phyloP scores from a whole-genome alignment of 164 flowering plant genomes.

The Magnolia kwangsiensis region DNA sequence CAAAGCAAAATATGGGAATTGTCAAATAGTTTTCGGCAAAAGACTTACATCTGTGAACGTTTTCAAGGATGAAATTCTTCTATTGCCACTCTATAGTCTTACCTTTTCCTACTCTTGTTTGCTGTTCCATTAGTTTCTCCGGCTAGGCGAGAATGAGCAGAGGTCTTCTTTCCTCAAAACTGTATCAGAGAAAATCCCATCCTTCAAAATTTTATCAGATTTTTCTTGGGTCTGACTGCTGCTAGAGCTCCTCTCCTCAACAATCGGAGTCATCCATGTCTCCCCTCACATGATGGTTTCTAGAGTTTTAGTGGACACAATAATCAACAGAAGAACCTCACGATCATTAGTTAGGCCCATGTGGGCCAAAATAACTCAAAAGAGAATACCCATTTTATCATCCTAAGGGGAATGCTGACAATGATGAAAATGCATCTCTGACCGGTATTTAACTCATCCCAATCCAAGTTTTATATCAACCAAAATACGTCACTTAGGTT shows the following conservation, averaged over 20 bases:
- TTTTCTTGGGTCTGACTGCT: neutral
- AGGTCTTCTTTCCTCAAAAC: neutral
- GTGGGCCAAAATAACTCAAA: neutral
- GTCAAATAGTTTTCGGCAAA: neutral
- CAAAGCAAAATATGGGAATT: too few relatives aligned
- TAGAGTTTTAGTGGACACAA: too few relatives aligned
- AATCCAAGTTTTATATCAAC: neutral
- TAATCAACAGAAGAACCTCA: neutral
- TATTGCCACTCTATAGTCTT: neutral
- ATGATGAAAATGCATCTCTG: neutral
- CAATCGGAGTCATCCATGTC: too few relatives aligned
- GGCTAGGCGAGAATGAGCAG: neutral
- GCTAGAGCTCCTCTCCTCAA: too few relatives aligned
- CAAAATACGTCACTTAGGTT: neutral
- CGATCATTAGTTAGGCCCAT: neutral
- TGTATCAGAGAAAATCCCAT: neutral
- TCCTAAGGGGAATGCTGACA: neutral
- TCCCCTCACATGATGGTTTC: too few relatives aligned
- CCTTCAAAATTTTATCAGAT: neutral
- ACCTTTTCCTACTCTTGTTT: neutral
- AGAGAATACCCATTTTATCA: neutral
- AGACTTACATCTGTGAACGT: neutral
- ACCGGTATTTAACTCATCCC: neutral
- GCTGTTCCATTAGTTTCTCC: neutral
- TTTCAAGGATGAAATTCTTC: neutral